Evolutionary conservation across 768 basidiomycete species (phyloP), one percentile per base, ranked within the genome.

Genomic region (Guyanaporus albipodus): DNA sequence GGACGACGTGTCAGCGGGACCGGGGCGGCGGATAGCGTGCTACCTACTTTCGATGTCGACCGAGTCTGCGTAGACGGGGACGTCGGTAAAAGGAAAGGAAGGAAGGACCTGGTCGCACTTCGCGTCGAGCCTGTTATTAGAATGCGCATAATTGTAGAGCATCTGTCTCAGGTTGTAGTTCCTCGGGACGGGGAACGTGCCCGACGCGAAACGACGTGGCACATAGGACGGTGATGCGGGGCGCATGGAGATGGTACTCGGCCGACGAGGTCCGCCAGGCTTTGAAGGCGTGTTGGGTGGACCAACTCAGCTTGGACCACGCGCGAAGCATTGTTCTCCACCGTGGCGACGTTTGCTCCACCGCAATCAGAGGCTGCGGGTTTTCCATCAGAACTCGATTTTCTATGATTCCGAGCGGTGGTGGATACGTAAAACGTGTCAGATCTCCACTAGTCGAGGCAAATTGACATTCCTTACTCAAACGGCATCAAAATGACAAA

Each of bases 1-100:
- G 49, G 10, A 37, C 28, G 4, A 22, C 21, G 35, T 37, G 49
- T 51, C 35, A 45, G 32, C 18, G 24, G 14, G 21, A 11, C 12
- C n/a, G n/a, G n/a, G n/a, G n/a, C n/a, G n/a, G n/a, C n/a, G n/a
- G n/a, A n/a, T n/a, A n/a, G n/a, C n/a, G n/a, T n/a, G n/a, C n/a
- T n/a, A 63, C 73, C 44, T 60, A 77, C 78, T 64, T 57, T 70
- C 58, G 23, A 73, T 68, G 53, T 79, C 61, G 12, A 73, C 53
- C 6, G 74, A 75, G 45, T 75, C 65, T 7, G 70, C 73, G 19
- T 53, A 67, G 14, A 64, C 38, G 37, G 54, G 55, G 14, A 55
- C 57, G 11, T 64, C 56, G 39, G 33, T 52, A 57, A 62, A 67
- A 0, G 63, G 65, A 42, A 65, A 58, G 12, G 56, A 53, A 47